Conservation (phyloP, 2,329 filamentous ascomycete genomes). For the Aspergillus fumigatus region DNA sequence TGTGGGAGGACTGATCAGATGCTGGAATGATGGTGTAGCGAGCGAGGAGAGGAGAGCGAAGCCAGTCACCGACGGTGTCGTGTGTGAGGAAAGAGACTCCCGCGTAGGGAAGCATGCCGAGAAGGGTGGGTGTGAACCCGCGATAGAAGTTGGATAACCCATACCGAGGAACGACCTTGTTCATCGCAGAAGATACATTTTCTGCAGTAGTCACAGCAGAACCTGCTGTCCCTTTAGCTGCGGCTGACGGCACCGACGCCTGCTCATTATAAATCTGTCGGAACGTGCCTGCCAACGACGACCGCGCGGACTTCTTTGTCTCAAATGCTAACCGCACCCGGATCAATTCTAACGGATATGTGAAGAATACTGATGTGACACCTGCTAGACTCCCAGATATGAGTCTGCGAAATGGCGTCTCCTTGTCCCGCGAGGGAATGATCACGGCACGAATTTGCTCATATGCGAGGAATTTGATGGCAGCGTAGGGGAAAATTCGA, state of each 20-base stretch:
- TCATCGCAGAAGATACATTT: slow-evolving; percentile 36
- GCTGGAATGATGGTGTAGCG: slow-evolving; percentile 70
- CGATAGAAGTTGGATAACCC: slow-evolving; percentile 91
- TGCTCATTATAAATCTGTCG: slow-evolving; percentile 81
- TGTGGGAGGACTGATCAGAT: slow-evolving; percentile 38
- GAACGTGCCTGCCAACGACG: slow-evolving; percentile 71
- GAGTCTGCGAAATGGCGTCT: slow-evolving; percentile 70
- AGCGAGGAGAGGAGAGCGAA: slow-evolving; percentile 65
- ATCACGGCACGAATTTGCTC: slow-evolving; percentile 83
- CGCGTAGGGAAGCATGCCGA: slow-evolving; percentile 96
- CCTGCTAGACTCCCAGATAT: slow-evolving; percentile 52
- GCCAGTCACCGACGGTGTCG: slow-evolving; percentile 79
- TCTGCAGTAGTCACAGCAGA: slow-evolving; percentile 36
- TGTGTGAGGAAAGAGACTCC: slow-evolving; percentile 94
- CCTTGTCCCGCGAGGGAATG: slow-evolving; percentile 67
- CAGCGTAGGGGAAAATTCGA: slow-evolving; percentile 94
- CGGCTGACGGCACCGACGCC: slow-evolving; percentile 38
- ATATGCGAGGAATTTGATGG: slow-evolving; percentile 96
- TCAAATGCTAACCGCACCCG: slow-evolving; percentile 92
- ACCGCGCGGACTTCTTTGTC: slow-evolving; percentile 69
- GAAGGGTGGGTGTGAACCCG: slow-evolving; percentile 81
- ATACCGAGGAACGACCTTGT: slow-evolving; percentile 54
- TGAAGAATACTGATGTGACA: slow-evolving; percentile 89
- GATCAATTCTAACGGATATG: slow-evolving; percentile 90
- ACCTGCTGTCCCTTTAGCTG: slow-evolving; percentile 39